Conservation (phyloP, 192 early-diverging fungal genomes). For the Neocallimastix lanati region DNA sequence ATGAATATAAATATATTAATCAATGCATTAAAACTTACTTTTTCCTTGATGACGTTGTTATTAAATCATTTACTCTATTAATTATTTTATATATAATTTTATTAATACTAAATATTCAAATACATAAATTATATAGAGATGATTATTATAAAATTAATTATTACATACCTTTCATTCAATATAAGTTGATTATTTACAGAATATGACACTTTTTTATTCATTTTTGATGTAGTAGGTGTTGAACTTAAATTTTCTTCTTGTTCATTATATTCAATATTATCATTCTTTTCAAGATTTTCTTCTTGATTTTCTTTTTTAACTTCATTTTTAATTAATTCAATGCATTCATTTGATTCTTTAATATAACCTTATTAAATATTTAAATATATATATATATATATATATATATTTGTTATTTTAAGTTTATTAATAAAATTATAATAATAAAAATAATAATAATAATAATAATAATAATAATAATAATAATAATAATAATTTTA, state of each 20-base stretch:
- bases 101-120: too few relatives aligned
- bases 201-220: background rate
- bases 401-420: background rate
- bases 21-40: background rate
- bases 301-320: background rate
- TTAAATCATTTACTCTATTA: background rate
- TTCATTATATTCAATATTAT: background rate
- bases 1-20: too few relatives aligned
- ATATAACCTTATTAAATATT: background rate
- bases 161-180: background rate
- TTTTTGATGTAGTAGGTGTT: background rate
- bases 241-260: background rate
- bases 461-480: too few relatives aligned
- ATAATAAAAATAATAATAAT: too few relatives aligned
- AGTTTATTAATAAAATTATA: too few relatives aligned
- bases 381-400: background rate
- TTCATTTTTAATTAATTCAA: background rate
- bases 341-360: background rate
- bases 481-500: too few relatives aligned
- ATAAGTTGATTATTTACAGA: background rate
- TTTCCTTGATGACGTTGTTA: background rate
- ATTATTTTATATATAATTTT: too few relatives aligned
- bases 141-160: too few relatives aligned
- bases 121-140: too few relatives aligned
- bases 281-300: background rate